Evolutionary conservation across 345 rosid genomes (phyloP).

Genomic region (Aquilaria sinensis): DNA sequence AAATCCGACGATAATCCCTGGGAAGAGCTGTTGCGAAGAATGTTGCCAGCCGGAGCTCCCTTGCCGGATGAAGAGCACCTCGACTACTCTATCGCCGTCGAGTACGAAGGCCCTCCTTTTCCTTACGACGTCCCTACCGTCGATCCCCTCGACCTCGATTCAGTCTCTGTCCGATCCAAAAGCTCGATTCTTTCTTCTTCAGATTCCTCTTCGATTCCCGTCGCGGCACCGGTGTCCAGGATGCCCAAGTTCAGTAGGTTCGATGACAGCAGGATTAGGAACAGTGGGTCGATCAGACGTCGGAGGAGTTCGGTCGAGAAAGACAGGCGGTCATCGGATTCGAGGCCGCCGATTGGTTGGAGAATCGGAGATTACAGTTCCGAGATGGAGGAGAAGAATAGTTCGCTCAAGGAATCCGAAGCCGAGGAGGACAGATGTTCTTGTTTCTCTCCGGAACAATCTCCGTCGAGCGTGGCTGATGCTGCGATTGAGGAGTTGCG

Average conservation of each 20-base stretch:
- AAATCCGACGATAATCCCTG: slow-evolving; percentile 20
- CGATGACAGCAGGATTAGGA: slow-evolving; percentile 12
- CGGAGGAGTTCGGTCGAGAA: slow-evolving; percentile 8
- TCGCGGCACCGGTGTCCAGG: slow-evolving; percentile 18
- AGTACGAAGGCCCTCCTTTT: slow-evolving; percentile 53
- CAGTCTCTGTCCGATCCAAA: slow-evolving; percentile 12
- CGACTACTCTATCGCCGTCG: slow-evolving; percentile 55
- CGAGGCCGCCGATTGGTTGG: slow-evolving; percentile 8
- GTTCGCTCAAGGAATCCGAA: slow-evolving; percentile 29
- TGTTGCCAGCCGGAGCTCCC: slow-evolving; percentile 39
- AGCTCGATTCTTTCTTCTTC: slow-evolving; percentile 16
- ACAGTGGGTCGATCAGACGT: slow-evolving; percentile 6
- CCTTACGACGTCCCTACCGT: slow-evolving; percentile 39
- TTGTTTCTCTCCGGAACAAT: slow-evolving; percentile 6
- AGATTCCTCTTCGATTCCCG: slow-evolving; percentile 21
- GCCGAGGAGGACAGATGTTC: slow-evolving; percentile 16
- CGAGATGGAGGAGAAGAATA: slow-evolving; percentile 10
- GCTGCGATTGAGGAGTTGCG: not conserved
- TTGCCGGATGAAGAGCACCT: slow-evolving; percentile 39
- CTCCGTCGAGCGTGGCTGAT: slow-evolving; percentile 20
- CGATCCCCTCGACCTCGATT: slow-evolving; percentile 32
- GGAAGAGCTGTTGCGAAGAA: slow-evolving; percentile 27
- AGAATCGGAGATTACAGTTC: not conserved
- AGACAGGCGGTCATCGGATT: slow-evolving; percentile 10
- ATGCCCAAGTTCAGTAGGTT: slow-evolving; percentile 21